Base-by-base conservation (phyloP, 306 rosid genomes). In the Psophocarpus tetragonolobus region DNA sequence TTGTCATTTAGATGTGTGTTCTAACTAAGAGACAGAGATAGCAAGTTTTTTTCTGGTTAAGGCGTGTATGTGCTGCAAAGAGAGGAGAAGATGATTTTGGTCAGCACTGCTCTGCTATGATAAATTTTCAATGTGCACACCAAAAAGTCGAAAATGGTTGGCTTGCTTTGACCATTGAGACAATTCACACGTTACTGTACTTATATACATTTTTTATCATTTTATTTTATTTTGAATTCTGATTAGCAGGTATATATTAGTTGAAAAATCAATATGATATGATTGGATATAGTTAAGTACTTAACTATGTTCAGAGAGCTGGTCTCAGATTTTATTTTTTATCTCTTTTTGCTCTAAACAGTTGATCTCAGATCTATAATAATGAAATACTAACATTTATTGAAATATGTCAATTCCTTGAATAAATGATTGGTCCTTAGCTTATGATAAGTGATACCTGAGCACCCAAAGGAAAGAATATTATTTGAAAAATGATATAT, bases 141-240 rank as follows among this genome's bases (percentile, higher is more conserved):
- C 0, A 5, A 50, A 71, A 47, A 56, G 56, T 17, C 54, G 47
- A 11, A 35, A 62, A 51, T 27, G 26, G 79, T 65, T 72, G 30
- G 75, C 42, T 53, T 65, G 51, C 53, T 51, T 51, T 38, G 33
- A n/a, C n/a, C n/a, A n/a, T 70, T 36, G 32, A 73, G 36, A 51
- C 51, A 29, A 10, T 67, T 36, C 71, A 66, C 11, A 21, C 30
- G 48, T 36, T 15, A 35, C 44, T 15, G 38, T 15, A 6, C 21
- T 18, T 56, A 56, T 24, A 11, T 24, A 11, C 5, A 56, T 3
- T 23, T 24, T 56, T 12, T 56, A 1, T 11, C 6, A 11, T 56
- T 4, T 23, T 56, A 23, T 23, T 57, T 26, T 57, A 26, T 26
- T 57, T 12, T 57, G 18, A 57, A 58, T 15, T 13, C 7, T 5